These are phyloP conservation scores for Lecanoromycetidae sp. DNA, from an alignment of 2,329 filamentous ascomycete species.

Conservation along the genomic window DNA sequence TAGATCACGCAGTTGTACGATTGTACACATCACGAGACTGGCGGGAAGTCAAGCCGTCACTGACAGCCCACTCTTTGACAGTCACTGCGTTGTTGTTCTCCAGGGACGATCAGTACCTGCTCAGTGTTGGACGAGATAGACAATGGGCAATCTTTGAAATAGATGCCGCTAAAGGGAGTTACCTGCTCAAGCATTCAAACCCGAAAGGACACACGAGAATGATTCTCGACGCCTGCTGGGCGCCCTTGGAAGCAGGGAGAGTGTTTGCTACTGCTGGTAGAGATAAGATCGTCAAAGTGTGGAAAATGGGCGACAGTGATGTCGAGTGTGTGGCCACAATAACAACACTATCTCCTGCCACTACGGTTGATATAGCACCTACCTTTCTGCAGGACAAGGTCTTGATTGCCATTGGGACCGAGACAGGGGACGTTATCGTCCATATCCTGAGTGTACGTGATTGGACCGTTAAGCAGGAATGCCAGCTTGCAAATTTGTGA, in stretches of 20 bases:
- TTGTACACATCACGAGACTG: conserved; percentile 78
- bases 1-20: conserved; percentile 88
- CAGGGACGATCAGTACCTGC: conserved; percentile 55
- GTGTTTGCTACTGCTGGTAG: conserved; percentile 79
- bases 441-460: conserved; percentile 28
- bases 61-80: conserved; percentile 77
- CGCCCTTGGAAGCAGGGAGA: conserved; percentile 36
- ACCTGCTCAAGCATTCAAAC: conserved; percentile 51
- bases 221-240: conserved; percentile 84
- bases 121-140: conserved; percentile 83
- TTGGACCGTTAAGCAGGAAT: conserved; percentile 23
- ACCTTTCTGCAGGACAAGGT: conserved; percentile 22
- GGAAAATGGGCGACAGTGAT: conserved; percentile 35
- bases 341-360: conserved; percentile 49
- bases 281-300: conserved; percentile 73
- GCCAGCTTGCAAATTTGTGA: conserved; percentile 24
- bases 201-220: conserved; percentile 82
- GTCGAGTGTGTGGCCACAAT: conserved; percentile 41
- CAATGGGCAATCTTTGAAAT: conserved; percentile 77
- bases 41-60: conserved; percentile 73
- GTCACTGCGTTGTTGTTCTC: conserved; percentile 75
- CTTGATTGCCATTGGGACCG: conserved; percentile 36
- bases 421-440: conserved; percentile 35
- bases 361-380: conserved; percentile 55
- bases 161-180: conserved; percentile 34